phyloP scores from a whole-genome alignment of 148 eudicot genomes.

The Cornus florida region DNA sequence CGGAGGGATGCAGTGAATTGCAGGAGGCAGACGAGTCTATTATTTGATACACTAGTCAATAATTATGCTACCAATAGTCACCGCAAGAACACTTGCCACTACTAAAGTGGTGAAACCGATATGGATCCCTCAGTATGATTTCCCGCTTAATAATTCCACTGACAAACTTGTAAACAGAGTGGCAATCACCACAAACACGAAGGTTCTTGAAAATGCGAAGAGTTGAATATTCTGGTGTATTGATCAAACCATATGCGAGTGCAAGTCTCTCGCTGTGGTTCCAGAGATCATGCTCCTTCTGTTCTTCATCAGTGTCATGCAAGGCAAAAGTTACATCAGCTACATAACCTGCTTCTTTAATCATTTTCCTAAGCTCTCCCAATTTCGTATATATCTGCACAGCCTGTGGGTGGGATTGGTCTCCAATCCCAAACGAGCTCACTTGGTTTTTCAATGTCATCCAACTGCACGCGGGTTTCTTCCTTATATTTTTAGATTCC shows the following conservation, averaged over 20 bases:
- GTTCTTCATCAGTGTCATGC: slow-evolving; percentile 84
- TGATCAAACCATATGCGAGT: slow-evolving; percentile 63
- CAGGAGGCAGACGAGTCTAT: no score
- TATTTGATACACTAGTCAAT: no score
- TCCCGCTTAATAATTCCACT: slow-evolving; percentile 45
- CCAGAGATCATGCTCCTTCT: slow-evolving; percentile 67
- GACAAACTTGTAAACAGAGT: slow-evolving; percentile 62
- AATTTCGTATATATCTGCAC: slow-evolving; percentile 37
- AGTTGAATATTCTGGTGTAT: slow-evolving; percentile 38
- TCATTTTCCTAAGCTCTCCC: slow-evolving; percentile 48
- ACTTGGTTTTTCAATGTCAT: slow-evolving; percentile 49
- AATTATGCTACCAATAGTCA: slow-evolving; percentile 59
- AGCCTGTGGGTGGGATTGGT: slow-evolving; percentile 38
- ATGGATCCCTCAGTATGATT: slow-evolving; percentile 60
- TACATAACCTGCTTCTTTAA: slow-evolving; percentile 61
- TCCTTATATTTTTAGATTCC: slow-evolving; percentile 50
- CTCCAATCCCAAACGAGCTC: slow-evolving; percentile 60
- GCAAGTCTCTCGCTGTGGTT: slow-evolving; percentile 77
- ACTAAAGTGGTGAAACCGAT: slow-evolving; percentile 64
- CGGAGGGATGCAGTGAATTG: no score
- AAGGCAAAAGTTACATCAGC: slow-evolving; percentile 64
- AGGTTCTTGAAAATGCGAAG: slow-evolving; percentile 75
- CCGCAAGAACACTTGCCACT: slow-evolving; percentile 68
- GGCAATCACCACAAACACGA: slow-evolving; percentile 77
- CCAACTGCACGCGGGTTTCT: slow-evolving; percentile 82